A percentile compares a stretch with the other conserved stretches of the same genome.
Conservation (phyloP, 441 rosid species). For the Arabidopsis hybrid region DNA sequence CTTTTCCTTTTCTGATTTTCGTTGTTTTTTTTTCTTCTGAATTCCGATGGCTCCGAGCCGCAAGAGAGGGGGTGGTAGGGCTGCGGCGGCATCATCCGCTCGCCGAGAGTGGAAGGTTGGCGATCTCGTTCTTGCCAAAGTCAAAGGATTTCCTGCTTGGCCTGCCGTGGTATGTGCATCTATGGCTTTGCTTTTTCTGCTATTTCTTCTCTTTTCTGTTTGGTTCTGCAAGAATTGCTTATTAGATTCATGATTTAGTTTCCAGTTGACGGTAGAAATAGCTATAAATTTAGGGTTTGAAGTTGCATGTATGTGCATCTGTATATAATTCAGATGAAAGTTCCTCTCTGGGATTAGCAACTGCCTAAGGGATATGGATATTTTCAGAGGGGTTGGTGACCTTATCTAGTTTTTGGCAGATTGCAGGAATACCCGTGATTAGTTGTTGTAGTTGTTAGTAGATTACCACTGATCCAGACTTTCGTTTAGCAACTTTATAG, state of each 20-base stretch:
- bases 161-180: conserved; percentile 84
- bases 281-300: conserved; percentile 5
- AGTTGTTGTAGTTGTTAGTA: background rate
- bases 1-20: conserved; percentile 32
- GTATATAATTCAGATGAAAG: background rate
- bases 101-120: conserved; percentile 96
- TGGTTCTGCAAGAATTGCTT: background rate
- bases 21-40: conserved; percentile 27
- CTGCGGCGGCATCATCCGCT: conserved; percentile 82
- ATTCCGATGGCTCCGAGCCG: conserved; percentile 84
- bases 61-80: conserved; percentile 67
- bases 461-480: background rate
- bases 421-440: background rate
- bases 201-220: background rate
- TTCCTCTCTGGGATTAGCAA: background rate
- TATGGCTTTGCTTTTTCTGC: background rate
- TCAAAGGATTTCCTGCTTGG: conserved; percentile 99
- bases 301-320: conserved; percentile 13
- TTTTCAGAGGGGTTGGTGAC: background rate
- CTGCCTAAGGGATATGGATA: conserved; percentile 12
- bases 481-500: background rate
- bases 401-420: background rate
- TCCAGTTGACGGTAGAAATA: background rate
- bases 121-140: conserved; percentile 97
- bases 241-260: background rate